phyloP scores from a whole-genome alignment of 2,329 filamentous ascomycete genomes.

The Verticillium nonalfalfae region DNA sequence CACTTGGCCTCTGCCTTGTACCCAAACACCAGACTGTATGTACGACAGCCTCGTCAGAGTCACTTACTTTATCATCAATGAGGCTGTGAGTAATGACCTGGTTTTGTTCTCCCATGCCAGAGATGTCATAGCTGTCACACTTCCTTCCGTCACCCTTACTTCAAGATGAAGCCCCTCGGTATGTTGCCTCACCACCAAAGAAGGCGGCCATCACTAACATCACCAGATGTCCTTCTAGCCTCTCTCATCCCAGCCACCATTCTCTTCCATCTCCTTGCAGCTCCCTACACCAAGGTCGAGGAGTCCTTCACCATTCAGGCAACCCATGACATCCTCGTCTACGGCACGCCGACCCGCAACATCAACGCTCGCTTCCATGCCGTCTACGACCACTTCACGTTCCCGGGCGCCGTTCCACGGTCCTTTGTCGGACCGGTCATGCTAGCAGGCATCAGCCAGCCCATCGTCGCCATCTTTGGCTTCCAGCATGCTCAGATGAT shows the following conservation, averaged over 20 bases:
- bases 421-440: slow-evolving; percentile 80
- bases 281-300: slow-evolving; percentile 95
- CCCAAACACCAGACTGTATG: too few relatives aligned
- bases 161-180: slow-evolving; percentile 17
- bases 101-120: too few relatives aligned
- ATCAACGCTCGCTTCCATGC: slow-evolving; percentile 45
- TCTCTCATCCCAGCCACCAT: slow-evolving; percentile 57
- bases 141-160: neutral
- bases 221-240: slow-evolving; percentile 39
- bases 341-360: slow-evolving; percentile 63
- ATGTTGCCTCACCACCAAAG: slow-evolving; percentile 11
- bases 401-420: slow-evolving; percentile 85
- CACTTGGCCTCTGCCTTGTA: neutral
- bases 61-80: too few relatives aligned
- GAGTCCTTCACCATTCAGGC: slow-evolving; percentile 98
- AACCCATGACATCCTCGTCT: slow-evolving; percentile 78
- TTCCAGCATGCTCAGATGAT: slow-evolving; percentile 52
- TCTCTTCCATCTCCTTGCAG: slow-evolving; percentile 61
- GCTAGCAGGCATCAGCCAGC: slow-evolving; percentile 66
- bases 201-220: slow-evolving; percentile 4
- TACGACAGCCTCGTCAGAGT: too few relatives aligned
- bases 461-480: slow-evolving; percentile 51
- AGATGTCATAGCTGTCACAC: neutral
- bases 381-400: slow-evolving; percentile 83
- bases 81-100: too few relatives aligned